Percentiles rank a stretch among this genome's conserved stretches.
These are phyloP conservation scores for Phytophthora aleatoria DNA, from an alignment of 352 stramenopile genomes.

Conservation along the genomic window DNA sequence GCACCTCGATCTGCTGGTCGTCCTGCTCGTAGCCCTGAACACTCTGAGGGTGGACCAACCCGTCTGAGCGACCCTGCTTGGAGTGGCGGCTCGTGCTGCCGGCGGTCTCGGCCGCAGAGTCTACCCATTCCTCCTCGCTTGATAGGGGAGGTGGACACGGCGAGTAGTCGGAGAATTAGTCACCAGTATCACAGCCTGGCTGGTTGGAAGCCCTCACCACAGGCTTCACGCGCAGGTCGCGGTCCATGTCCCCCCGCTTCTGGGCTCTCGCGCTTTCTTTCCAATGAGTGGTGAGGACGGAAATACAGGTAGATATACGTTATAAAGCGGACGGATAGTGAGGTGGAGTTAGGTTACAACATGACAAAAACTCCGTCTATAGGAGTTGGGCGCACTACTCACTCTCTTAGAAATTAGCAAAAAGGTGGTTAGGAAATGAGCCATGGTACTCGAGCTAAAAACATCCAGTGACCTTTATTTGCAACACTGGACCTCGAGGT, in stretches of 20 bases:
- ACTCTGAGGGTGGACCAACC: not conserved
- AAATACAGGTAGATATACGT: not conserved
- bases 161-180: not conserved
- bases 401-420: not conserved
- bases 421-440: too few relatives aligned
- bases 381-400: not conserved
- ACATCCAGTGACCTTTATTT: too few relatives aligned
- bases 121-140: not conserved
- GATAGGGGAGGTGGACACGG: not conserved
- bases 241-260: not conserved
- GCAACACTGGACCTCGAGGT: too few relatives aligned
- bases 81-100: not conserved
- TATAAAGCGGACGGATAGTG: not conserved
- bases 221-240: not conserved
- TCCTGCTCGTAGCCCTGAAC: not conserved
- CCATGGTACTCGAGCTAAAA: too few relatives aligned
- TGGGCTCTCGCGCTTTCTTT: not conserved
- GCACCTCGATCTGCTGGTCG: not conserved
- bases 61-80: not conserved
- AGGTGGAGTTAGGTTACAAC: not conserved
- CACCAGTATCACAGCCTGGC: not conserved
- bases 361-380: not conserved
- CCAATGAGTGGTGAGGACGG: not conserved
- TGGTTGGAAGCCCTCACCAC: not conserved
- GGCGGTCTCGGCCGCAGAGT: not conserved